Base-by-base conservation (phyloP, 768 basidiomycete genomes). In the Pulveroboletus sp. region DNA sequence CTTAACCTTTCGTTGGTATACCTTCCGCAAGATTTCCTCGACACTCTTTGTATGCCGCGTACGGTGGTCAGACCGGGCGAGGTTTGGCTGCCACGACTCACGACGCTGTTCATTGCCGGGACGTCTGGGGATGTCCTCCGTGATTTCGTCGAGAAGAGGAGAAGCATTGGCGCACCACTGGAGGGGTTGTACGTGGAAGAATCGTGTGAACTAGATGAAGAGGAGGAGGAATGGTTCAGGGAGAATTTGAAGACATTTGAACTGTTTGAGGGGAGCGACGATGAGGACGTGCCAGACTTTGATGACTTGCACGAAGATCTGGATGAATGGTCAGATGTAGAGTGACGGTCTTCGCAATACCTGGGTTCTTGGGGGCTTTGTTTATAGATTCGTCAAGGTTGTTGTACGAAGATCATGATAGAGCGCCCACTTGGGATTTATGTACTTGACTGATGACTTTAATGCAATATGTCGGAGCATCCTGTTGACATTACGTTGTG, bases 241-340 rank as follows among this genome's bases (percentile, higher is more conserved):
- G 62, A 63, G 6, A 70, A 84, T 54, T 42, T 82, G 43, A 74
- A 79, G 49, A 66, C 66, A 27, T 72, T 86, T 14, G 77, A 78
- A 11, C 76, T 71, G 52, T 86, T 82, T 51, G 81, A 80, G 49
- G 73, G 79, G 29, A 82, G 81, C 38, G 73, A 74, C 39, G 72
- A 74, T 25, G 82, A 69, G 16, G 69, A 64, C 35, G 51, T 53
- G 16, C 47, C 55, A 6, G 69, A 67, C 20, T 57, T 57, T 13
- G 69, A 64, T 6, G 65, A 67, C 40, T 19, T 45, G 32, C 2
- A 34, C 2, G 52, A 49, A 6, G 59, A 54, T 8, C 9, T 36
- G 3, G 49, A 53, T 36, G 52, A 51, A 9, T 63, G 53, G 61
- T 57, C 47, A 7, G 53, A 58, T 21, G 17, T 43, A 21, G 43